These are phyloP conservation scores for Globisporangium takayamanum DNA, from an alignment of 352 stramenopile genomes.

Conservation along the genomic window DNA sequence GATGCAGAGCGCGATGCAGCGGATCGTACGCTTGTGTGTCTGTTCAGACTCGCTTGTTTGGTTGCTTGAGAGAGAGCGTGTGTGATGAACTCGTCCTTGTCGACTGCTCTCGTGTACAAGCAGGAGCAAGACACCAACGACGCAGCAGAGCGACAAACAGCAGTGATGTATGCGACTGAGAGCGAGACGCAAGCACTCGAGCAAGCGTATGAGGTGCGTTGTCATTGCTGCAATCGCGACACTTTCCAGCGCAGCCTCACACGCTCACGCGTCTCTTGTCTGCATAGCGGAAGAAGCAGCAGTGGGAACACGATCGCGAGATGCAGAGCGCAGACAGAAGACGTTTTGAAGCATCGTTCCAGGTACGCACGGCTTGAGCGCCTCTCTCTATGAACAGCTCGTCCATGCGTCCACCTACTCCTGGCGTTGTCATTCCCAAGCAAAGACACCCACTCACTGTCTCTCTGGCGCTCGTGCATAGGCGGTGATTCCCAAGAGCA, in stretches of 20 bases:
- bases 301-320: constrained; percentile 7
- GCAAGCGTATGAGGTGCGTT: constrained; percentile 7
- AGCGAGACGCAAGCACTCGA: background rate
- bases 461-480: background rate
- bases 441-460: background rate
- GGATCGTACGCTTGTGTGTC: constrained; percentile 20
- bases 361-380: background rate
- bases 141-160: background rate
- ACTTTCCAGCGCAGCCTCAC: background rate
- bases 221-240: background rate
- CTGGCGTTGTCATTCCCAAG: too few relatives aligned
- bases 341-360: background rate
- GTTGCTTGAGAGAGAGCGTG: background rate
- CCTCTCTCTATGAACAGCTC: too few relatives aligned
- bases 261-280: background rate
- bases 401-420: too few relatives aligned
- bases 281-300: constrained; percentile 8
- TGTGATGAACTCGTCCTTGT: background rate
- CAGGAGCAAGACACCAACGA: constrained; percentile 5
- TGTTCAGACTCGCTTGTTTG: background rate
- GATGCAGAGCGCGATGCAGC: constrained; percentile 19
- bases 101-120: background rate
- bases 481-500: constrained; percentile 3
- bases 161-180: background rate
- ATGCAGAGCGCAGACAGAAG: background rate